Conservation (phyloP, 2,329 filamentous ascomycete species). For the Botrytis fabae region DNA sequence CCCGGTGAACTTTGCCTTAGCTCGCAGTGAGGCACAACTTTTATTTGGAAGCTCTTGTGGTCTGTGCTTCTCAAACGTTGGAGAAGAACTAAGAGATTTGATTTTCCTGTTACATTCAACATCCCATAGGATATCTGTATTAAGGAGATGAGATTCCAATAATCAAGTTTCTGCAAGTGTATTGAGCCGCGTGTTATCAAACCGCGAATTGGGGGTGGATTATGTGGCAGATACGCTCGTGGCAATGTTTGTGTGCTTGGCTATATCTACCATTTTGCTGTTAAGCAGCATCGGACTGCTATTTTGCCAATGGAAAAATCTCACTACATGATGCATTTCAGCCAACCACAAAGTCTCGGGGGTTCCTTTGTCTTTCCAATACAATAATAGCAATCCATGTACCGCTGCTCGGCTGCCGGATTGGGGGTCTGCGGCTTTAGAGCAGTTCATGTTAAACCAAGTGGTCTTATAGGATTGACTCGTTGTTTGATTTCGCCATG, state of each 20-base stretch:
- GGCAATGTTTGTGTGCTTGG: not conserved
- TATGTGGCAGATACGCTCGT: not conserved
- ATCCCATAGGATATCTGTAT: not conserved
- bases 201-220: not conserved
- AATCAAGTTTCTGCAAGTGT: not conserved
- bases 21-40: not conserved
- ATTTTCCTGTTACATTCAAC: not conserved
- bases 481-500: too few relatives aligned
- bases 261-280: not conserved
- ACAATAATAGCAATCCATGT: not conserved
- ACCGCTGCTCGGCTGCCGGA: not conserved
- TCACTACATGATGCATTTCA: not conserved
- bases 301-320: not conserved
- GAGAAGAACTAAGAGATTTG: not conserved
- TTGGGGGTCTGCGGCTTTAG: not conserved
- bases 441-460: not conserved
- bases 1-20: not conserved
- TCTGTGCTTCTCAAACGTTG: not conserved
- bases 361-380: too few relatives aligned
- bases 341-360: not conserved
- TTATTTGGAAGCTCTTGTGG: not conserved
- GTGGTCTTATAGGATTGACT: not conserved
- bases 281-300: not conserved
- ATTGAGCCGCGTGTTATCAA: not conserved
- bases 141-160: not conserved